Evolutionary conservation across 2,329 filamentous ascomycete species (phyloP).

Genomic region (Fusarium euwallaceae): DNA sequence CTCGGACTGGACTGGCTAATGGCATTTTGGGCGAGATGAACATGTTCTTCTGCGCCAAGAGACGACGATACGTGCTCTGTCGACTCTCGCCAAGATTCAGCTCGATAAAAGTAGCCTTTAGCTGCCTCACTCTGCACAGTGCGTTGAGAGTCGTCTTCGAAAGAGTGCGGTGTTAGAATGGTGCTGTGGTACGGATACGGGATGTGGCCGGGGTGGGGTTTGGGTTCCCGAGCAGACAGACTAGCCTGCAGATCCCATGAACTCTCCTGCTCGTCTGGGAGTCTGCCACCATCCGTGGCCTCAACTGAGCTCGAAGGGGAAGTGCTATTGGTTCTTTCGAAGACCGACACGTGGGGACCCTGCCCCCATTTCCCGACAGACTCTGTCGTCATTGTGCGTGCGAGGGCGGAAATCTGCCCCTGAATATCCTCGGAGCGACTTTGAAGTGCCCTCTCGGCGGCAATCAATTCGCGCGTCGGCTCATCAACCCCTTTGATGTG

Average conservation of each 20-base stretch:
- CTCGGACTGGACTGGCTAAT: constrained; percentile 5
- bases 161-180: constrained; percentile 30
- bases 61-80: constrained; percentile 12
- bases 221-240: constrained; percentile 22
- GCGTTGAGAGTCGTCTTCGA: constrained; percentile 15
- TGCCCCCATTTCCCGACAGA: constrained; percentile 19
- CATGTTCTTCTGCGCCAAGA: constrained; percentile 11
- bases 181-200: constrained; percentile 39
- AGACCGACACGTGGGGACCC: constrained; percentile 43
- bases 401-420: constrained; percentile 24
- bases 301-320: constrained; percentile 35
- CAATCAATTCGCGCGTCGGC: constrained; percentile 28
- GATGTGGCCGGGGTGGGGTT: constrained; percentile 28
- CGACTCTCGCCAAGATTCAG: constrained; percentile 32
- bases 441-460: constrained; percentile 23
- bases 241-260: constrained; percentile 23
- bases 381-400: constrained; percentile 34
- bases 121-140: constrained; percentile 9
- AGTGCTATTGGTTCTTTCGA: constrained; percentile 41
- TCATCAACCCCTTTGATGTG: constrained; percentile 35
- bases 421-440: constrained; percentile 37
- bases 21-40: constrained; percentile 7
- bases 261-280: constrained; percentile 12
- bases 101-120: constrained; percentile 26
- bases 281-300: constrained; percentile 19